These are phyloP conservation scores for Fraxinus latifolia DNA, from an alignment of 305 asterid genomes.

Conservation along the genomic window DNA sequence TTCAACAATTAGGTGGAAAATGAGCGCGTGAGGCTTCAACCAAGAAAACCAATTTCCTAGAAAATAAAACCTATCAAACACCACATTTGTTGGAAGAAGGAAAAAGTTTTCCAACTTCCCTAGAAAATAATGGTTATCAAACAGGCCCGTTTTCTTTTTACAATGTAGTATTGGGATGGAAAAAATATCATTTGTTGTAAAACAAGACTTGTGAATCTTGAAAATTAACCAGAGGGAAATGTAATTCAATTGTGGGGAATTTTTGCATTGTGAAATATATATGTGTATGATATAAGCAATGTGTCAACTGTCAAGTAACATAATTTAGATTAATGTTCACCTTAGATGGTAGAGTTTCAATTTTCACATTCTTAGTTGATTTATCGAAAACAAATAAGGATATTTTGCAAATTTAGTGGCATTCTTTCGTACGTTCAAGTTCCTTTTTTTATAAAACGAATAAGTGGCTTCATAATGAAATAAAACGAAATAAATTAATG, in stretches of 20 bases:
- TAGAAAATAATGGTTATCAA: too few relatives aligned
- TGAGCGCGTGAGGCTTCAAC: too few relatives aligned
- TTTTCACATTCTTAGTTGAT: neutral
- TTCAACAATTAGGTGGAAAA: too few relatives aligned
- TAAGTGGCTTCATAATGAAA: neutral
- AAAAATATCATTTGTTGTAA: neutral
- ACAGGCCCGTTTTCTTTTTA: neutral
- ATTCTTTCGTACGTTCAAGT: too few relatives aligned
- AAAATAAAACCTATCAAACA: too few relatives aligned
- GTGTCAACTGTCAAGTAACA: neutral
- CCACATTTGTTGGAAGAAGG: too few relatives aligned
- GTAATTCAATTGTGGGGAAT: neutral
- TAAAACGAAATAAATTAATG: neutral
- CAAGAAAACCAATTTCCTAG: too few relatives aligned
- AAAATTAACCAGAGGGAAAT: neutral
- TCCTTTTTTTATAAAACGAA: too few relatives aligned
- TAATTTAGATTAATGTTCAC: neutral
- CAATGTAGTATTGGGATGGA: neutral
- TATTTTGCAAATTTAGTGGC: too few relatives aligned
- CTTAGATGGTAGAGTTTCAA: neutral
- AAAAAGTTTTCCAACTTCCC: too few relatives aligned
- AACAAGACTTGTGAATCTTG: neutral
- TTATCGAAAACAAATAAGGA: too few relatives aligned
- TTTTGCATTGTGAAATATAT: neutral
- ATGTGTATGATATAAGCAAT: neutral